Evolutionary conservation across 2,329 filamentous ascomycete species (phyloP).

Genomic region (Rutstroemia sydowiana): DNA sequence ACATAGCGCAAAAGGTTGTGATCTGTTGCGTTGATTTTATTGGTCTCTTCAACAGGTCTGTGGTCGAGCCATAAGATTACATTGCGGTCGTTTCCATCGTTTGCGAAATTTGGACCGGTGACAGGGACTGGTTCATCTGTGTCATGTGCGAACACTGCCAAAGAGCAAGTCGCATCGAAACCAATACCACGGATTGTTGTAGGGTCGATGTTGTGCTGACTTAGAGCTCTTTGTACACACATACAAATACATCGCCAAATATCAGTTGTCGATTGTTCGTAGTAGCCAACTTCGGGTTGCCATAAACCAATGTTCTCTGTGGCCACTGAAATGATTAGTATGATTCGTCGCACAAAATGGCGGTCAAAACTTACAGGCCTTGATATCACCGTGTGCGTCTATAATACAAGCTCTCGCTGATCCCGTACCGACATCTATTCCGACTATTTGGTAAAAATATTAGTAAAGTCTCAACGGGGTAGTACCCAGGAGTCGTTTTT

Average conservation of each 20-base stretch:
- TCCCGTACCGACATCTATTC: constrained; percentile 93
- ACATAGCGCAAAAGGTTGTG: constrained; percentile 95
- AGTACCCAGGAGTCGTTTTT: neutral
- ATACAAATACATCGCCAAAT: constrained; percentile 95
- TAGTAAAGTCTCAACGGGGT: neutral
- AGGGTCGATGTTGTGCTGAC: constrained; percentile 72
- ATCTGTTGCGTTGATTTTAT: constrained; percentile 84
- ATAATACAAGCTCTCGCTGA: constrained; percentile 95
- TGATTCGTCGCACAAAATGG: too few species aligned
- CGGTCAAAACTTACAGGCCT: constrained; percentile 35
- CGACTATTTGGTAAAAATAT: constrained; percentile 38
- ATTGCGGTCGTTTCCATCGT: constrained; percentile 78
- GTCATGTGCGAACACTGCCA: constrained; percentile 82
- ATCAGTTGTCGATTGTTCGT: constrained; percentile 95
- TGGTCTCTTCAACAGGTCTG: constrained; percentile 81
- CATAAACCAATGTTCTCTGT: constrained; percentile 72
- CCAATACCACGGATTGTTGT: constrained; percentile 79
- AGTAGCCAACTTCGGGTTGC: constrained; percentile 69
- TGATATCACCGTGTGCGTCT: constrained; percentile 83
- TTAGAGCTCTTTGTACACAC: constrained; percentile 75
- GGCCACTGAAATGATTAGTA: constrained; percentile 48
- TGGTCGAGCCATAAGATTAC: constrained; percentile 98
- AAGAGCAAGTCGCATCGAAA: constrained; percentile 97
- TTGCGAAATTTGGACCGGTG: constrained; percentile 77
- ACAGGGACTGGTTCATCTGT: constrained; percentile 89